Evolutionary conservation across 176 grass and related monocot genomes (phyloP), one percentile per base, ranked within the genome.

Genomic region (Melocanna baccifera): DNA sequence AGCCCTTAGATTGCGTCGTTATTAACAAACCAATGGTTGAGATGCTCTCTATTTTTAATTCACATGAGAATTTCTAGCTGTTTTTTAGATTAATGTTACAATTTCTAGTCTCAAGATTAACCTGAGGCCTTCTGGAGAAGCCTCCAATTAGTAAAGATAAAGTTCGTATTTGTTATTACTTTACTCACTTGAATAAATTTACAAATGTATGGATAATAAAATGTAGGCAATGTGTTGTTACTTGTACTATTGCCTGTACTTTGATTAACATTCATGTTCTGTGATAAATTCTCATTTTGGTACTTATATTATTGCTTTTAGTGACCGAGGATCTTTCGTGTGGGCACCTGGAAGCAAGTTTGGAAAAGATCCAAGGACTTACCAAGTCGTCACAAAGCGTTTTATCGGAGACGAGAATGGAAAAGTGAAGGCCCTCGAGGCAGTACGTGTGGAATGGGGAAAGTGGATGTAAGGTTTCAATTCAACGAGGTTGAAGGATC

Each of bases 331-430:
- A 75, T 91, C 43, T 94, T 91, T 69, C 86, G 83, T n/a, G 76
- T 81, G 92, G 86, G 23, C 92, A 94, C 70, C 75, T 89, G 66
- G 92, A 94, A 91, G 86, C 89, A 83, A 90, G 62, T 93, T 90
- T 65, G 88, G 91, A 59, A 88, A 90, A 76, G 88, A 93, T 71
- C 91, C 91, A 76, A 85, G 92, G 55, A 73, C 76, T 50, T 89
- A 89, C n/a, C 73, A 84, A 57, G 87, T 87, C n/a, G 56, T 89
- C 20, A 91, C 92, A 7, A 91, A 94, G 42, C 75, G 86, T 28
- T 94, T 94, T 48, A 13, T 94, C 2, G 89, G 89, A 29, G 89
- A 87, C 28, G 75, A 71, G 66, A 84, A 89, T 63, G 92, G 92
- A 55, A 59, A 55, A 16, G 79, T 91, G 53, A 88, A 84, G 65